These are phyloP conservation scores for Trametopsis cervina DNA, from an alignment of 768 basidiomycete genomes.

Conservation along the genomic window DNA sequence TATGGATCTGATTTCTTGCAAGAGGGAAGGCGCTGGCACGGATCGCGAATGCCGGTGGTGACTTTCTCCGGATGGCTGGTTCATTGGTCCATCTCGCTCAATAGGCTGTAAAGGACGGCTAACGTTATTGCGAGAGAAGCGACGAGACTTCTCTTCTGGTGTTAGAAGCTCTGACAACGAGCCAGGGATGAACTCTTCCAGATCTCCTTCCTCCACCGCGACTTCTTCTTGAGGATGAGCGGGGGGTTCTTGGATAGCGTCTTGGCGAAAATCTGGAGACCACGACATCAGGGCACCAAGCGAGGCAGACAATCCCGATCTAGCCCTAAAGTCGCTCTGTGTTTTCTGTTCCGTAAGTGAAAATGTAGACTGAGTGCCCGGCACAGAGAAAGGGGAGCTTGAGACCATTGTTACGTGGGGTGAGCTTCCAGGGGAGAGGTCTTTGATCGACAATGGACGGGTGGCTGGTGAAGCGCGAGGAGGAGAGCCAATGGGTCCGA, in stretches of 20 bases:
- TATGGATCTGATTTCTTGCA: constrained; percentile 73
- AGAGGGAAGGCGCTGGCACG: constrained; percentile 69
- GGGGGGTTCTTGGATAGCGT: background rate
- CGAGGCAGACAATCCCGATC: constrained; percentile 54
- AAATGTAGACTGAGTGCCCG: constrained; percentile 56
- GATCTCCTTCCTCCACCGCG: constrained; percentile 62
- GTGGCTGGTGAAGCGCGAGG: background rate
- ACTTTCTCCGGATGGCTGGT: constrained; percentile 21
- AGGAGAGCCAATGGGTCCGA: background rate
- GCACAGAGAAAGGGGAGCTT: constrained; percentile 73
- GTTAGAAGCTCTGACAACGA: constrained; percentile 86
- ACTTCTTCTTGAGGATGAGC: constrained; percentile 25
- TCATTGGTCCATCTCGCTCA: constrained; percentile 17
- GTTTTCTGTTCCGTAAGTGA: constrained; percentile 27
- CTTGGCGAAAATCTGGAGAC: background rate
- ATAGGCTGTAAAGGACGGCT: constrained; percentile 22
- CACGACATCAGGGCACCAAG: constrained; percentile 44
- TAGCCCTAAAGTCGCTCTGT: constrained; percentile 29
- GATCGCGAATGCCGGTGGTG: constrained; percentile 78
- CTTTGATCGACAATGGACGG: constrained; percentile 22
- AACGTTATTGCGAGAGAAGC: constrained; percentile 71
- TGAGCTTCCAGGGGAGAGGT: constrained; percentile 54
- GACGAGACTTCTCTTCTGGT: constrained; percentile 74
- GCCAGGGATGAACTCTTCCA: constrained; percentile 86
- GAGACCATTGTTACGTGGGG: constrained; percentile 39